These are phyloP conservation scores for Penicillium daleae DNA, from an alignment of 495 filamentous ascomycete species.

Conservation along the genomic window DNA sequence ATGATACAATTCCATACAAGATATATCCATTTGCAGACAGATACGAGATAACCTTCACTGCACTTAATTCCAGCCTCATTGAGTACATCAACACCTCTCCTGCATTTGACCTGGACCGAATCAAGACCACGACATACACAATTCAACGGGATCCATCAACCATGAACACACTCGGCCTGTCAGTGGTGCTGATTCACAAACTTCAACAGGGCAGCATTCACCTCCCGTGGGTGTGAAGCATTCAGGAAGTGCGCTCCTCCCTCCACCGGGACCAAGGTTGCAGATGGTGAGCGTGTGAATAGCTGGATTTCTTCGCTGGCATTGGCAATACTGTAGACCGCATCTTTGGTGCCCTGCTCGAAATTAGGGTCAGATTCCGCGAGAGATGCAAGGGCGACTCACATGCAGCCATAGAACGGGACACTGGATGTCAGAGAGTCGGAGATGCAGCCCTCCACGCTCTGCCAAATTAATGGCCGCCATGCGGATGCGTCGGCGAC, in stretches of 20 bases:
- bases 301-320: constrained; percentile 60
- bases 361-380: neutral
- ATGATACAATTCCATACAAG: too few relatives aligned
- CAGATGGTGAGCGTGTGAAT: constrained; percentile 56
- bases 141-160: too few relatives aligned
- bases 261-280: constrained; percentile 51
- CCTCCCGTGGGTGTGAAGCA: constrained; percentile 34
- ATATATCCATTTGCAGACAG: too few relatives aligned
- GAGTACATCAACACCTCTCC: too few relatives aligned
- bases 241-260: constrained; percentile 63
- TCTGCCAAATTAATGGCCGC: constrained; percentile 60
- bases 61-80: too few relatives aligned
- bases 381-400: constrained; percentile 17
- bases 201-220: constrained; percentile 13
- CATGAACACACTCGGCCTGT: neutral
- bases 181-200: constrained; percentile 17
- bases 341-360: constrained; percentile 57
- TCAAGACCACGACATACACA: too few relatives aligned
- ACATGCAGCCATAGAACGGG: constrained; percentile 68
- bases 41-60: too few relatives aligned
- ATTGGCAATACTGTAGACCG: constrained; percentile 50
- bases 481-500: constrained; percentile 58
- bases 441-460: constrained; percentile 58
- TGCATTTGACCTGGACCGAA: too few relatives aligned
- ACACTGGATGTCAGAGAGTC: constrained; percentile 59